A percentile compares a stretch with the other conserved stretches of the same genome.
Conservation (phyloP, 495 filamentous ascomycete genomes). For the Margaritispora aquatica region DNA sequence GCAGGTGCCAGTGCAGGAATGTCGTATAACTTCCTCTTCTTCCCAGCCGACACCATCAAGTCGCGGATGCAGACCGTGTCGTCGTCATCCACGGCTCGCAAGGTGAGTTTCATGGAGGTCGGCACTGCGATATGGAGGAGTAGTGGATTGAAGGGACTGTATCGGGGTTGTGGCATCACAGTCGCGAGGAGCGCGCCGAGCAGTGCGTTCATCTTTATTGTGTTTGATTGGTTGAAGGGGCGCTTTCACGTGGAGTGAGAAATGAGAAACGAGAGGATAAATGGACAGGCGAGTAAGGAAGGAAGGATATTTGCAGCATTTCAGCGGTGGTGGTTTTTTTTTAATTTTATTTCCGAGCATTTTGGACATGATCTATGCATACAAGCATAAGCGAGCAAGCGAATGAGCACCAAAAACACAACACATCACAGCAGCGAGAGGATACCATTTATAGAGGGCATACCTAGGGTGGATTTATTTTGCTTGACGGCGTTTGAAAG, state of each 20-base stretch:
- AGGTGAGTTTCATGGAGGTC: conserved; percentile 60
- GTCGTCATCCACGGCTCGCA: conserved; percentile 35
- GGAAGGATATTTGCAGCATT: not conserved
- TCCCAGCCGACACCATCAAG: conserved; percentile 95
- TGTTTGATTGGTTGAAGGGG: conserved; percentile 77
- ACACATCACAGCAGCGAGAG: too few species aligned
- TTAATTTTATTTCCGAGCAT: too few species aligned
- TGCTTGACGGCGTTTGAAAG: too few species aligned
- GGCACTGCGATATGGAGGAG: conserved; percentile 66
- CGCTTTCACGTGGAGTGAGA: conserved; percentile 36
- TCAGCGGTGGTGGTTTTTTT: too few species aligned
- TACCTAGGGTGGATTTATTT: too few species aligned
- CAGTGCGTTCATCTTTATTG: conserved; percentile 94
- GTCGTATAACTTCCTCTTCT: conserved; percentile 93
- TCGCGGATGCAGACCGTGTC: conserved; percentile 91
- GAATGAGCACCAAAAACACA: too few species aligned
- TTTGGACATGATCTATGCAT: too few species aligned
- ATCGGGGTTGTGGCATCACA: conserved; percentile 93
- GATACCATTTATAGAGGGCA: too few species aligned
- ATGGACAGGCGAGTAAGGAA: not conserved
- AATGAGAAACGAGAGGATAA: not conserved
- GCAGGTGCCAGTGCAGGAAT: conserved; percentile 91
- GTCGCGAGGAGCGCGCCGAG: conserved; percentile 81
- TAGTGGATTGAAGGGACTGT: conserved; percentile 77
- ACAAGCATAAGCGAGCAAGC: too few species aligned